Evolutionary conservation across 257 asterid genomes (phyloP).

Genomic region (Anisodus tanguticus): DNA sequence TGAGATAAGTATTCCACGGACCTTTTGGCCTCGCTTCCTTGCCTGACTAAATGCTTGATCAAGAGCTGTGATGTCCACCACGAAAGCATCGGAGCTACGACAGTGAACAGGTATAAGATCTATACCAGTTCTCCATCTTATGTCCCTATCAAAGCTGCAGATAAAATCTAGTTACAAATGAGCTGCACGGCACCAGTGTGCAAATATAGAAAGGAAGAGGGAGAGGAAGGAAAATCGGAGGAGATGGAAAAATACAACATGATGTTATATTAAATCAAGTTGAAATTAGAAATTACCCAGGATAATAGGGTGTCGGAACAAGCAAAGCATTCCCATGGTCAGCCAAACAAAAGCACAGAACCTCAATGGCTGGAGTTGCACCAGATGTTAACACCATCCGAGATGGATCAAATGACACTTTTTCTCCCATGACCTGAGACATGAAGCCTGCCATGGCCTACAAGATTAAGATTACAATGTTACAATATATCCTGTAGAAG

Average conservation of each 20-base stretch:
- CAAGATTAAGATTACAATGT: conserved; percentile 28
- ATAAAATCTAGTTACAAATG: conserved; percentile 30
- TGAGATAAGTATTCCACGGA: conserved; percentile 85
- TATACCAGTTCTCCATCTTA: conserved; percentile 87
- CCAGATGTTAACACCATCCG: conserved; percentile 75
- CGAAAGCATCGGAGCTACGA: conserved; percentile 86
- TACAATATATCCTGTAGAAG: conserved; percentile 5
- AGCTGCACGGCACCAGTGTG: conserved; percentile 6
- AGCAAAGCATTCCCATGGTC: conserved; percentile 95
- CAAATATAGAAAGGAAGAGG: neutral
- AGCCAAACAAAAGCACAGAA: conserved; percentile 84
- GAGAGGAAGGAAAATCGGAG: neutral
- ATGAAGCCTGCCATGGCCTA: conserved; percentile 93
- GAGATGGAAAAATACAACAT: conserved; percentile 14
- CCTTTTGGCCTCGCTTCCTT: conserved; percentile 86
- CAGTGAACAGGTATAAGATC: conserved; percentile 91
- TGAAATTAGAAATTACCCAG: conserved; percentile 60
- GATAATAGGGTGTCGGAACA: conserved; percentile 93
- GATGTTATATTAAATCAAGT: conserved; percentile 14
- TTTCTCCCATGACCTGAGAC: conserved; percentile 78
- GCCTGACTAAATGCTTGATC: conserved; percentile 92
- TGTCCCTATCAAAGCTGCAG: conserved; percentile 87
- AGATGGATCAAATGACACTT: conserved; percentile 71
- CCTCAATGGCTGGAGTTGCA: conserved; percentile 92
- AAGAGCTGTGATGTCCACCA: conserved; percentile 69